These are phyloP conservation scores for Phytophthora citrophthora DNA, from an alignment of 352 stramenopile species.

Conservation along the genomic window DNA sequence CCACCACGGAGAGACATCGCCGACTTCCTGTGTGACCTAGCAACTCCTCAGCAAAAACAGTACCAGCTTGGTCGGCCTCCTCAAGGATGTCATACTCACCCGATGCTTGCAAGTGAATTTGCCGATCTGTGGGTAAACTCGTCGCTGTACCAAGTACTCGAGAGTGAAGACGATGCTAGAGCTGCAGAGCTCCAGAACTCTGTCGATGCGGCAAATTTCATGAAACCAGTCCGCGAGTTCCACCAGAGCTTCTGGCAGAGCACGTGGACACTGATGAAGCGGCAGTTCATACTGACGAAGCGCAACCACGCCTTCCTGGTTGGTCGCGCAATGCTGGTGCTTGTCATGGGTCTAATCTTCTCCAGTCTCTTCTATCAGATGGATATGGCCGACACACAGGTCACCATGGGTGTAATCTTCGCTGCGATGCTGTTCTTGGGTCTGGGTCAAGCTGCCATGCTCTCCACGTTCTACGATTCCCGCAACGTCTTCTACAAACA, in stretches of 20 bases:
- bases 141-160: constrained; percentile 37
- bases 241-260: constrained; percentile 49
- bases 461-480: constrained; percentile 82
- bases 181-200: constrained; percentile 8
- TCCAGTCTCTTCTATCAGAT: constrained; percentile 61
- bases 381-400: constrained; percentile 51
- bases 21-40: constrained; percentile 20
- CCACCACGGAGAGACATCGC: constrained; percentile 13
- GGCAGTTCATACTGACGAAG: constrained; percentile 77
- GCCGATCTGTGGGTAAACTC: constrained; percentile 49
- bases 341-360: constrained; percentile 65
- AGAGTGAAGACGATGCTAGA: constrained; percentile 15
- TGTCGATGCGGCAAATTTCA: constrained; percentile 59
- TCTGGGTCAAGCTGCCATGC: constrained; percentile 71
- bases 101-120: constrained; percentile 49
- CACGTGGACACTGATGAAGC: constrained; percentile 55
- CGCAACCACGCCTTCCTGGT: constrained; percentile 62
- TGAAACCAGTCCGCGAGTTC: constrained; percentile 49
- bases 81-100: constrained; percentile 8
- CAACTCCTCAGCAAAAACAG: constrained; percentile 16
- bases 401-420: constrained; percentile 87
- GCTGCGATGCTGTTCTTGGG: constrained; percentile 77
- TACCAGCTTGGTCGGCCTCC: constrained; percentile 5
- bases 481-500: constrained; percentile 90
- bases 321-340: constrained; percentile 51